Evolutionary conservation across 352 stramenopile genomes (phyloP).

Genomic region (Phytophthora sp.): DNA sequence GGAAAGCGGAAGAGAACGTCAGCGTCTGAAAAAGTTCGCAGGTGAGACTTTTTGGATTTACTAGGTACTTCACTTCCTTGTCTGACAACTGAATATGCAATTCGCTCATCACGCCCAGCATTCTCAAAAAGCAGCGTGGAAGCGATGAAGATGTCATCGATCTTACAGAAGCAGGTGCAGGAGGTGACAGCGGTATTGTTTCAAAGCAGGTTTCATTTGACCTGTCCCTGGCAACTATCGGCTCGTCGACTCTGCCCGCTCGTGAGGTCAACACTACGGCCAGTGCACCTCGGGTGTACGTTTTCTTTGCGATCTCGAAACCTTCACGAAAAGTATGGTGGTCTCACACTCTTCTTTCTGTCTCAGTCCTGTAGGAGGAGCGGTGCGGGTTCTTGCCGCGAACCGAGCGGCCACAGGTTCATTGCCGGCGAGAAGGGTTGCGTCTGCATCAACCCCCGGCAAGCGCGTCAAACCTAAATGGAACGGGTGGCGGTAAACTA

Average conservation of each 20-base stretch:
- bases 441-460: conserved; percentile 32
- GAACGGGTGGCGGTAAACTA: conserved; percentile 68
- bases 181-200: conserved; percentile 1
- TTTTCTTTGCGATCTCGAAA: too few relatives aligned
- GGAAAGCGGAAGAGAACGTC: conserved; percentile 33
- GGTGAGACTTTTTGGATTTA: too few relatives aligned
- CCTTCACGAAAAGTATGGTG: not conserved
- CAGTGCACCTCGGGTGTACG: conserved; percentile 48
- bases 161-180: not conserved
- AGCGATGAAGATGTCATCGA: conserved; percentile 9
- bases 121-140: conserved; percentile 71
- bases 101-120: conserved; percentile 38
- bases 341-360: conserved; percentile 16
- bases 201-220: conserved; percentile 80
- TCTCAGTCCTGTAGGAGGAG: conserved; percentile 29
- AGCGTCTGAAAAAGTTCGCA: conserved; percentile 50
- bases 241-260: conserved; percentile 17
- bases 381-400: conserved; percentile 47
- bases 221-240: conserved; percentile 25
- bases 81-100: not conserved
- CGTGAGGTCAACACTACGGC: conserved; percentile 35
- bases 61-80: too few relatives aligned
- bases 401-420: conserved; percentile 25
- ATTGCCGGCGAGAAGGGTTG: conserved; percentile 31
- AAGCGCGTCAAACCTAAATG: conserved; percentile 61